Evolutionary conservation across 768 basidiomycete species (phyloP).

Genomic region (Leccinellum luteum): DNA sequence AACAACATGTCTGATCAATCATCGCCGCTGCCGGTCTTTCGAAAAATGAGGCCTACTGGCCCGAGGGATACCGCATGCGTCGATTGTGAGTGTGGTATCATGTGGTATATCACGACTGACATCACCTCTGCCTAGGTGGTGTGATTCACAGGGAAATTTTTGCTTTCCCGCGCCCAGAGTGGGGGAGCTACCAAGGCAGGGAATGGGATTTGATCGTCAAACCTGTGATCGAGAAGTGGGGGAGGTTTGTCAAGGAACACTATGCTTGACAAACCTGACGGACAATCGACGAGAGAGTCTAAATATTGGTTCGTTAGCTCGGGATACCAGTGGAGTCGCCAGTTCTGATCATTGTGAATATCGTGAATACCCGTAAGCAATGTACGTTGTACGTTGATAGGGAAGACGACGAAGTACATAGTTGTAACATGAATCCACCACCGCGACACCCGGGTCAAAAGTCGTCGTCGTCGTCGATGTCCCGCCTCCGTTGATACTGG

Average conservation of each 20-base stretch:
- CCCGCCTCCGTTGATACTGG: slow-evolving; percentile 65
- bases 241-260: slow-evolving; percentile 48
- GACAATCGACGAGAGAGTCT: neutral
- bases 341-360: neutral
- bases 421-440: neutral
- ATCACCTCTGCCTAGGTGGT: slow-evolving; percentile 41
- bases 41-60: no score
- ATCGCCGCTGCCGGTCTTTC: neutral
- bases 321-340: neutral
- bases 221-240: slow-evolving; percentile 79
- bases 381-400: neutral
- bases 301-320: neutral
- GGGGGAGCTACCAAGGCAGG: slow-evolving; percentile 53
- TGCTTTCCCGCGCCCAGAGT: slow-evolving; percentile 54
- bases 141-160: slow-evolving; percentile 77
- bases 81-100: slow-evolving; percentile 41
- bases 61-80: slow-evolving; percentile 32
- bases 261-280: slow-evolving; percentile 21
- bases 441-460: slow-evolving; percentile 23
- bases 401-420: neutral
- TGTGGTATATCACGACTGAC: slow-evolving; percentile 4
- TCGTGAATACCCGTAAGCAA: neutral
- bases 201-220: slow-evolving; percentile 77
- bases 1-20: slow-evolving; percentile 31
- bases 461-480: slow-evolving; percentile 67